phyloP scores from a whole-genome alignment of 345 rosid genomes.

The Aquilaria malaccensis region DNA sequence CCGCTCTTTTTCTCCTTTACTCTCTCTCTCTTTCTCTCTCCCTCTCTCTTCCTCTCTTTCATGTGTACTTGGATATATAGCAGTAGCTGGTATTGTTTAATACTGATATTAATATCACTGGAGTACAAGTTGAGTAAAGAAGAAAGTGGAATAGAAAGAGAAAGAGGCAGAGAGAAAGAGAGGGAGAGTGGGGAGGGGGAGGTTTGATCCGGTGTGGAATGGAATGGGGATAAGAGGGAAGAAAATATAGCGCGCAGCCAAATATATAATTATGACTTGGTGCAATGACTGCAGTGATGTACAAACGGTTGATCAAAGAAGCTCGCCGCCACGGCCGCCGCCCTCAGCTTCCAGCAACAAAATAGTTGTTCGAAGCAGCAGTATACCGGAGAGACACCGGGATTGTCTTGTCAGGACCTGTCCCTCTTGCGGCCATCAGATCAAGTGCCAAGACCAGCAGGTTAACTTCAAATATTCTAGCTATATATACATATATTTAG shows the following conservation, averaged over 20 bases:
- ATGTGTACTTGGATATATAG: neutral
- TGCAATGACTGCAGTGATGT: constrained; percentile 75
- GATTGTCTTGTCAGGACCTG: constrained; percentile 40
- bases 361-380: neutral
- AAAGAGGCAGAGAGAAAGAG: neutral
- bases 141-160: neutral
- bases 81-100: constrained; percentile 18
- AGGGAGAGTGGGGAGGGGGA: constrained; percentile 5
- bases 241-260: neutral
- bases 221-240: constrained; percentile 17
- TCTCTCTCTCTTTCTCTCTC: constrained; percentile 8
- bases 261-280: constrained; percentile 63
- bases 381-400: constrained; percentile 22
- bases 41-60: constrained; percentile 12
- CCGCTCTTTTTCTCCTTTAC: constrained; percentile 13
- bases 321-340: constrained; percentile 32
- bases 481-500: neutral
- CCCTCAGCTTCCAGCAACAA: constrained; percentile 14
- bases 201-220: constrained; percentile 13
- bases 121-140: constrained; percentile 20
- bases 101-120: constrained; percentile 12
- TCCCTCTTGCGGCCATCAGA: constrained; percentile 91
- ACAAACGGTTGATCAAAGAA: constrained; percentile 44
- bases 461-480: neutral
- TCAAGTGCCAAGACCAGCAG: constrained; percentile 61